A percentile compares a stretch with the other conserved stretches of the same genome.
Conservation (phyloP, 768 basidiomycete genomes). For the Kwoniella newhampshirensis region DNA sequence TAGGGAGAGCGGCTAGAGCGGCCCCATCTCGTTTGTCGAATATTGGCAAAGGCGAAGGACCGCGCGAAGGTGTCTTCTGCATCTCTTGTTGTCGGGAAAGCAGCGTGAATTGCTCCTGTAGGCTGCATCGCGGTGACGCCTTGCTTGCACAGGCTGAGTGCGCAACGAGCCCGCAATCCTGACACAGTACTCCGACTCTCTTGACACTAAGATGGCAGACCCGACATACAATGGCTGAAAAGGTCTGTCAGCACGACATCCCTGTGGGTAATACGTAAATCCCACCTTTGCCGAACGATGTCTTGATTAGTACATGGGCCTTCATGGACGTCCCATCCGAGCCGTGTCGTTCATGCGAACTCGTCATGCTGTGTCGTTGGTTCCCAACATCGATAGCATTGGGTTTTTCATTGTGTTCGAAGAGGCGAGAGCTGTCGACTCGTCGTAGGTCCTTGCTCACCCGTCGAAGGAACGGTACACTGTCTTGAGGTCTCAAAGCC, state of each 20-base stretch:
- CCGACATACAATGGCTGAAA: slow-evolving; percentile 76
- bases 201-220: slow-evolving; percentile 78
- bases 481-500: slow-evolving; percentile 78
- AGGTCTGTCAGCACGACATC: slow-evolving; percentile 1
- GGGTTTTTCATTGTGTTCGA: slow-evolving; percentile 15
- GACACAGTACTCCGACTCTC: slow-evolving; percentile 82
- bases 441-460: slow-evolving; percentile 83
- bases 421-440: slow-evolving; percentile 56
- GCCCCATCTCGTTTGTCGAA: slow-evolving; percentile 18
- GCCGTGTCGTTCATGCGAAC: slow-evolving; percentile 53
- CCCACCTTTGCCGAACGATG: slow-evolving; percentile 87
- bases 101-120: slow-evolving; percentile 27
- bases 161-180: slow-evolving; percentile 82
- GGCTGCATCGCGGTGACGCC: slow-evolving; percentile 25
- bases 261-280: slow-evolving; percentile 17
- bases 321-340: slow-evolving; percentile 54
- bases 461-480: slow-evolving; percentile 89
- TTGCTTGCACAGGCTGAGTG: slow-evolving; percentile 58
- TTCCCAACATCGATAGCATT: slow-evolving; percentile 1
- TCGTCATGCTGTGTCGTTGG: slow-evolving; percentile 42
- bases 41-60: slow-evolving; percentile 22
- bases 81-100: slow-evolving; percentile 33
- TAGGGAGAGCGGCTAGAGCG: slow-evolving; percentile 18
- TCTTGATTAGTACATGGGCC: slow-evolving; percentile 84
- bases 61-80: slow-evolving; percentile 15